Conservation (phyloP, 768 basidiomycete genomes). For the Hericium coralloides region DNA sequence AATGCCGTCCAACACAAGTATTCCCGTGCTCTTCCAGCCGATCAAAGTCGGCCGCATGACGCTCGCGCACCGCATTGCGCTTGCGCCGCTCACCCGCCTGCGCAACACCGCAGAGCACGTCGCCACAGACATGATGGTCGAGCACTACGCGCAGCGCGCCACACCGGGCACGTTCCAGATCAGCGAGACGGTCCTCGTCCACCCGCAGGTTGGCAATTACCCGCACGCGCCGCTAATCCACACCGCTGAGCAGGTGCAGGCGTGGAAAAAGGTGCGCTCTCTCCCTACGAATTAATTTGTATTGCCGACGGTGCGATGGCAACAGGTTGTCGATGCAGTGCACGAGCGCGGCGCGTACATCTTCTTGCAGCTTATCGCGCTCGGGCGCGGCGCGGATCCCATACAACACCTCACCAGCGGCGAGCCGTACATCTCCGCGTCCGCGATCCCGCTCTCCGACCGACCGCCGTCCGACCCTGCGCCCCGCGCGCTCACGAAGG, state of each 20-base stretch:
- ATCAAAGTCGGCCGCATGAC: constrained; percentile 9
- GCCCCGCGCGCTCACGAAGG: constrained; percentile 12
- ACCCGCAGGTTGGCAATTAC: constrained; percentile 18
- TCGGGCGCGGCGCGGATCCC: constrained; percentile 21
- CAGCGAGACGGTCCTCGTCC: constrained; percentile 26
- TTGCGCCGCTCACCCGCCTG: constrained; percentile 17
- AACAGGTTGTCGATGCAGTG: constrained; percentile 24
- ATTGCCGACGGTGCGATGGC: not conserved
- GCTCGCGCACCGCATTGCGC: constrained; percentile 14
- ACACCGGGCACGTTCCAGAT: constrained; percentile 14
- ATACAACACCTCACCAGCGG: constrained; percentile 1
- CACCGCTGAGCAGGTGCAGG: not conserved
- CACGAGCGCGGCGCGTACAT: constrained; percentile 27
- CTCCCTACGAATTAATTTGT: too few relatives aligned
- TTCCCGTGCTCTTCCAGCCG: constrained; percentile 13
- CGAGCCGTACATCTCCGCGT: not conserved
- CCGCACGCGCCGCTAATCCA: constrained; percentile 23
- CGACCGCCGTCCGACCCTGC: not conserved
- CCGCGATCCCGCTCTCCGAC: not conserved
- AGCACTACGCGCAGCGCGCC: constrained; percentile 8
- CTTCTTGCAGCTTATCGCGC: constrained; percentile 29
- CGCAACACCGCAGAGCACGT: constrained; percentile 9
- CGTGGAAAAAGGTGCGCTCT: constrained; percentile 2
- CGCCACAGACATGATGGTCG: constrained; percentile 3
- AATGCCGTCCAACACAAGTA: too few relatives aligned